phyloP scores from a whole-genome alignment of 2,329 filamentous ascomycete species.

The Penicillium frequentans region DNA sequence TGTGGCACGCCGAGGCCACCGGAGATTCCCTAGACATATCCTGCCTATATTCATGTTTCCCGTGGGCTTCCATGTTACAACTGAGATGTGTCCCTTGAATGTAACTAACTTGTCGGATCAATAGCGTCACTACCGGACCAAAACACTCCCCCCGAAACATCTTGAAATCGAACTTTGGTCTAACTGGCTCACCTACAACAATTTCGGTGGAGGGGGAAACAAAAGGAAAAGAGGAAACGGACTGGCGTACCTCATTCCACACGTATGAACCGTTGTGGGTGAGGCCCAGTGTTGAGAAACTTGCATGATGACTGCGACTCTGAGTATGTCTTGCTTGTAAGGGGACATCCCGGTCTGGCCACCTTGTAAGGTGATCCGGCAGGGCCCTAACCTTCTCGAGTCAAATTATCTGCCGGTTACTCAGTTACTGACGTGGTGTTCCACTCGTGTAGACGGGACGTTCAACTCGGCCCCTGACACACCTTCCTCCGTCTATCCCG shows the following conservation, averaged over 20 bases:
- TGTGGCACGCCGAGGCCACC: conserved; percentile 15
- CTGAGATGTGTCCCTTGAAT: background rate
- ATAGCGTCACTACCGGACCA: conserved; percentile 4
- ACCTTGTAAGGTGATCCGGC: conserved; percentile 9
- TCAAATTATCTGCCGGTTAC: conserved; percentile 25
- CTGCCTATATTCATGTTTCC: background rate
- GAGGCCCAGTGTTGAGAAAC: conserved; percentile 29
- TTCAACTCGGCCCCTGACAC: conserved; percentile 64
- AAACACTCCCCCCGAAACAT: conserved; percentile 5
- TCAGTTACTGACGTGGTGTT: conserved; percentile 38
- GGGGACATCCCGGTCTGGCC: conserved; percentile 13
- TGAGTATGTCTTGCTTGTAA: conserved; percentile 40
- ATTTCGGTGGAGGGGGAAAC: conserved; percentile 15
- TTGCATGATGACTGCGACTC: conserved; percentile 44
- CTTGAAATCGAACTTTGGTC: background rate
- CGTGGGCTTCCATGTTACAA: background rate
- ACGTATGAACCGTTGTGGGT: conserved; percentile 25
- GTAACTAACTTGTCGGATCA: conserved; percentile 3
- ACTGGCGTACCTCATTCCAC: conserved; percentile 17
- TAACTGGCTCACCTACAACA: conserved; percentile 10
- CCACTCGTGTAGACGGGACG: conserved; percentile 45
- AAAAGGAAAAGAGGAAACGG: conserved; percentile 17
- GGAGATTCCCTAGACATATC: conserved; percentile 4
- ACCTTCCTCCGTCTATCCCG: conserved; percentile 76
- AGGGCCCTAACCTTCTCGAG: conserved; percentile 9